phyloP scores from a whole-genome alignment of 192 early-diverging fungal genomes.

The Umbelopsis ramanniana region DNA sequence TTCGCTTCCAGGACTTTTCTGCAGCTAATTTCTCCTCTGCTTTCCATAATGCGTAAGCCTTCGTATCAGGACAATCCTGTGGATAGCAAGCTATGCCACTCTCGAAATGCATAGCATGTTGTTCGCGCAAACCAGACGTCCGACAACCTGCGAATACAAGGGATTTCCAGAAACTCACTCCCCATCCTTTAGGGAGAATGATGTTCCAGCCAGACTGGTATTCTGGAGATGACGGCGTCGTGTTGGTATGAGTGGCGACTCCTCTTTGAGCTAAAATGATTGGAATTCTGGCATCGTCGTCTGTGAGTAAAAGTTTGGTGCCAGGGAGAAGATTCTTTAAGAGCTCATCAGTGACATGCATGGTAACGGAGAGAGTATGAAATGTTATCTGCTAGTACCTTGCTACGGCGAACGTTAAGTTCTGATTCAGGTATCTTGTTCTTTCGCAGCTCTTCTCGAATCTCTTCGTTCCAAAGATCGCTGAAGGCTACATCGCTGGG shows the following conservation, averaged over 20 bases:
- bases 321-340: constrained; percentile 73
- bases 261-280: constrained; percentile 83
- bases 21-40: constrained; percentile 35
- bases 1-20: constrained; percentile 60
- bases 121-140: constrained; percentile 77
- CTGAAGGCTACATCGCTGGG: constrained; percentile 53
- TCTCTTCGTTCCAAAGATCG: constrained; percentile 61
- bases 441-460: constrained; percentile 44
- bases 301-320: constrained; percentile 54
- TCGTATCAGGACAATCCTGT: constrained; percentile 81
- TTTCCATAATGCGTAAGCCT: constrained; percentile 59
- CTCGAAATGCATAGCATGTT: constrained; percentile 76
- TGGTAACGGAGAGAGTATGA: neutral
- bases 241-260: constrained; percentile 30
- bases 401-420: constrained; percentile 54
- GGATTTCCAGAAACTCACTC: constrained; percentile 85
- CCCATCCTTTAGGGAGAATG: constrained; percentile 82
- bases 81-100: constrained; percentile 78
- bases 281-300: constrained; percentile 72
- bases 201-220: constrained; percentile 70
- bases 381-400: constrained; percentile 29
- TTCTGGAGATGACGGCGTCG: constrained; percentile 47
- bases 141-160: constrained; percentile 88
- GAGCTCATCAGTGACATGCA: neutral
- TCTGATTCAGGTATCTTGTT: constrained; percentile 54